These are phyloP conservation scores for Edaphochlamys debaryana DNA, from an alignment of 139 green algal species.

Conservation along the genomic window DNA sequence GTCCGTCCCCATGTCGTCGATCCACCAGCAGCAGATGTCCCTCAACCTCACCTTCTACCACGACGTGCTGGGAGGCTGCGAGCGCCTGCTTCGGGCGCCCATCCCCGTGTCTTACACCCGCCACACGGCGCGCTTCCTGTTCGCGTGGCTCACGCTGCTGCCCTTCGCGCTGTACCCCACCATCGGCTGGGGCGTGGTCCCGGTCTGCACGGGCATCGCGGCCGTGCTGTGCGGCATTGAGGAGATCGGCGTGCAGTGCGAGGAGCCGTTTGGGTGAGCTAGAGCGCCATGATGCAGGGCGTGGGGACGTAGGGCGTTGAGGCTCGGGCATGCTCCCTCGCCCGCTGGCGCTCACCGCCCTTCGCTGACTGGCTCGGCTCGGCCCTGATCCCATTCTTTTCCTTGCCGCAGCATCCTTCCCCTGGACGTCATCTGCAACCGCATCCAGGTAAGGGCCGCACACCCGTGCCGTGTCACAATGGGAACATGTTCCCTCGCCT, in stretches of 20 bases:
- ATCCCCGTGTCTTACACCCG: slow-evolving; percentile 70
- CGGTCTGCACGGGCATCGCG: slow-evolving; percentile 63
- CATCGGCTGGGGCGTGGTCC: slow-evolving; percentile 65
- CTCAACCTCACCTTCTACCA: slow-evolving; percentile 78
- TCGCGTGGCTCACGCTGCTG: slow-evolving; percentile 75
- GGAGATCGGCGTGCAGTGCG: slow-evolving; percentile 81
- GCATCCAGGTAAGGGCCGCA: too few species aligned
- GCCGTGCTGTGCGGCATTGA: slow-evolving; percentile 88
- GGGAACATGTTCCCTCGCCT: too few species aligned
- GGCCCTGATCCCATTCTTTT: not conserved
- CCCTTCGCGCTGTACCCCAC: slow-evolving; percentile 79
- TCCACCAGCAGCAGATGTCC: slow-evolving; percentile 58
- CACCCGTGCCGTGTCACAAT: too few species aligned
- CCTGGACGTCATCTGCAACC: slow-evolving; percentile 55
- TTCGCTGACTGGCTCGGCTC: too few species aligned
- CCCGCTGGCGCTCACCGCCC: not conserved
- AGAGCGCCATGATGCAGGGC: too few species aligned
- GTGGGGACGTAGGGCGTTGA: not conserved
- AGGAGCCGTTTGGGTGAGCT: slow-evolving; percentile 64
- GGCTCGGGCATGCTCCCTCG: not conserved
- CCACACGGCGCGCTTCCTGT: slow-evolving; percentile 83
- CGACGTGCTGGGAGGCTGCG: slow-evolving; percentile 73
- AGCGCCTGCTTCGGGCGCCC: slow-evolving; percentile 81
- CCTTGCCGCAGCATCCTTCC: slow-evolving; percentile 48
- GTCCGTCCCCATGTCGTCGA: slow-evolving; percentile 37